These are phyloP conservation scores for Allantophomopsis cytisporea DNA, from an alignment of 2,329 filamentous ascomycete genomes.

Conservation along the genomic window DNA sequence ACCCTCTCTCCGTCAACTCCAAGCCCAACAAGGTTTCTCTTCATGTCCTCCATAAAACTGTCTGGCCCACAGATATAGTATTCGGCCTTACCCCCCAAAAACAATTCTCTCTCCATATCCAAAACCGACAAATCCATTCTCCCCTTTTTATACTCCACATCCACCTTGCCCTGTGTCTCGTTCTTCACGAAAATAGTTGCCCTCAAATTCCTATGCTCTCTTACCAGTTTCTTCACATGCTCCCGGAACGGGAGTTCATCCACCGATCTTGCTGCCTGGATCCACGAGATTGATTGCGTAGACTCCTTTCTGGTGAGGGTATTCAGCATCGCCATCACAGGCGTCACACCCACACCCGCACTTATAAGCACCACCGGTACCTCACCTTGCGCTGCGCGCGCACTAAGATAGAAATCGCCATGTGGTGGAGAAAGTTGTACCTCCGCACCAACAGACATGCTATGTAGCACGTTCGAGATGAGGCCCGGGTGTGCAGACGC, in stretches of 20 bases:
- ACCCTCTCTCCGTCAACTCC: constrained; percentile 25
- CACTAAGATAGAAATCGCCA: constrained; percentile 49
- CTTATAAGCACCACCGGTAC: constrained; percentile 52
- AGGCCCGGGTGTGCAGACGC: constrained; percentile 26
- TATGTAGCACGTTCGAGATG: constrained; percentile 39
- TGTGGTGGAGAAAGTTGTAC: constrained; percentile 40
- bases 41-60: constrained; percentile 38
- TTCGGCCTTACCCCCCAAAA: constrained; percentile 30
- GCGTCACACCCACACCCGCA: constrained; percentile 55
- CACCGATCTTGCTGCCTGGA: constrained; percentile 43
- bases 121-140: constrained; percentile 32
- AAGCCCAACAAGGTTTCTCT: constrained; percentile 24
- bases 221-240: constrained; percentile 24
- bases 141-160: constrained; percentile 27
- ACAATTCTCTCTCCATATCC: constrained; percentile 25
- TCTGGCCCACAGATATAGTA: constrained; percentile 42
- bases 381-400: constrained; percentile 19
- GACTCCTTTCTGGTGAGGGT: constrained; percentile 23
- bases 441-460: constrained; percentile 31
- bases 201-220: constrained; percentile 15
- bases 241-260: constrained; percentile 39
- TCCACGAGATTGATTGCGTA: constrained; percentile 40
- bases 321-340: constrained; percentile 52
- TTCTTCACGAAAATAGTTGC: constrained; percentile 34
- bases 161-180: constrained; percentile 25